Percentiles rank a stretch among this genome's conserved stretches.
These are phyloP conservation scores for Inga leiocalycina DNA, from an alignment of 306 rosid species.

Conservation along the genomic window DNA sequence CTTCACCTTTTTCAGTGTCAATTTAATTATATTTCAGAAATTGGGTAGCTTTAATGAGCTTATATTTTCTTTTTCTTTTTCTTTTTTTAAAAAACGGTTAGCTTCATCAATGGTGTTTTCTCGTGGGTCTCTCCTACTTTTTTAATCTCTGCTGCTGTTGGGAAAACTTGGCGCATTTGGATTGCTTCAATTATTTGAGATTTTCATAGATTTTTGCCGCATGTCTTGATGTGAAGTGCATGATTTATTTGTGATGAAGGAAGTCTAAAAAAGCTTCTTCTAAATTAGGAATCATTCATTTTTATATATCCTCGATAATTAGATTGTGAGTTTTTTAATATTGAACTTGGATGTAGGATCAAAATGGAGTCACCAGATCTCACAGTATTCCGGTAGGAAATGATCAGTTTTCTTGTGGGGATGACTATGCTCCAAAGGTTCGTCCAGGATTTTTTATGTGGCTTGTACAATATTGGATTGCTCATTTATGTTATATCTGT, in stretches of 20 bases:
- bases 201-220: constrained; percentile 3
- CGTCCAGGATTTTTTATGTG: constrained; percentile 8
- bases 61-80: background rate
- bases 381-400: constrained; percentile 33
- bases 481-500: background rate
- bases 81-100: background rate
- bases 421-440: constrained; percentile 71
- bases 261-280: constrained; percentile 13
- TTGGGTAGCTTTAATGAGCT: background rate
- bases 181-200: background rate
- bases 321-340: constrained; percentile 15
- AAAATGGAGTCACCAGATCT: constrained; percentile 39
- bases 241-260: background rate
- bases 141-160: background rate
- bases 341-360: constrained; percentile 51
- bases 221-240: constrained; percentile 22
- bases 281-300: background rate
- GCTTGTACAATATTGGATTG: constrained; percentile 8
- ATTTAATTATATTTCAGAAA: constrained; percentile 19
- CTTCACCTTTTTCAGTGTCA: constrained; percentile 25
- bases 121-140: background rate
- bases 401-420: constrained; percentile 58
- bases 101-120: background rate
- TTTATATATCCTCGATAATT: constrained; percentile 3
- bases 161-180: background rate